Evolutionary conservation across 2,329 filamentous ascomycete genomes (phyloP).

Genomic region (Cercospora canescens): DNA sequence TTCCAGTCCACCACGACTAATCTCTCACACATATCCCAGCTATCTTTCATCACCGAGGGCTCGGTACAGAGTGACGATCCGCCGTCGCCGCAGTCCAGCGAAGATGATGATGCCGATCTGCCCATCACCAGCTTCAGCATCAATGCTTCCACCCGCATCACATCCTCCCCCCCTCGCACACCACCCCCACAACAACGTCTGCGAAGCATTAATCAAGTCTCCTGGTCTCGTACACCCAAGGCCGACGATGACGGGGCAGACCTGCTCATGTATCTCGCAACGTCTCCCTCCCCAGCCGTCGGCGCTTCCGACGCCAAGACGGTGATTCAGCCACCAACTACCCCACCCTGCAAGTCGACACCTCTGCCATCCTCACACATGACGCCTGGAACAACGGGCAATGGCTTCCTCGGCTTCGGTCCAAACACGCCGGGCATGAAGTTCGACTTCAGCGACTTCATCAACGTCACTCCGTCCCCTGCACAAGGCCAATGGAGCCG

Average conservation of each 20-base stretch:
- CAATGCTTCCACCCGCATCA: conserved; percentile 46
- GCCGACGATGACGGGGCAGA: conserved; percentile 78
- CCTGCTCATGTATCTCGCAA: conserved; percentile 83
- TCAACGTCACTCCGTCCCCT: conserved; percentile 95
- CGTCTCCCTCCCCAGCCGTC: conserved; percentile 81
- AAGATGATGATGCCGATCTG: conserved; percentile 82
- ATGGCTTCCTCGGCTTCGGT: conserved; percentile 57
- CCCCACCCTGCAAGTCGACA: conserved; percentile 54
- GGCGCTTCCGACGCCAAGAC: conserved; percentile 38
- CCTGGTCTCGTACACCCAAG: conserved; percentile 54
- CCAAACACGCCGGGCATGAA: conserved; percentile 78
- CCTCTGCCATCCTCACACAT: conserved; percentile 82
- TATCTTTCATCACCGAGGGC: conserved; percentile 76
- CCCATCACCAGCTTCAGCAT: conserved; percentile 72
- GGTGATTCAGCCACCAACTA: conserved; percentile 52
- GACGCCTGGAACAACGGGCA: conserved; percentile 69
- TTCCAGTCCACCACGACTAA: conserved; percentile 58
- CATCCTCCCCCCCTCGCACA: conserved; percentile 81
- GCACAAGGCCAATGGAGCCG: conserved; percentile 79
- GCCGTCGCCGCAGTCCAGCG: conserved; percentile 61
- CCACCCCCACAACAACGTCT: conserved; percentile 58
- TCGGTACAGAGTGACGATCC: conserved; percentile 66
- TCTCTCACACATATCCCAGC: conserved; percentile 60
- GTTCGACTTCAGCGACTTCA: conserved; percentile 95
- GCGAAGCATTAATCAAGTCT: conserved; percentile 42